These are phyloP conservation scores for Lophiostoma macrostomum DNA, from an alignment of 495 filamentous ascomycete genomes.

Conservation along the genomic window DNA sequence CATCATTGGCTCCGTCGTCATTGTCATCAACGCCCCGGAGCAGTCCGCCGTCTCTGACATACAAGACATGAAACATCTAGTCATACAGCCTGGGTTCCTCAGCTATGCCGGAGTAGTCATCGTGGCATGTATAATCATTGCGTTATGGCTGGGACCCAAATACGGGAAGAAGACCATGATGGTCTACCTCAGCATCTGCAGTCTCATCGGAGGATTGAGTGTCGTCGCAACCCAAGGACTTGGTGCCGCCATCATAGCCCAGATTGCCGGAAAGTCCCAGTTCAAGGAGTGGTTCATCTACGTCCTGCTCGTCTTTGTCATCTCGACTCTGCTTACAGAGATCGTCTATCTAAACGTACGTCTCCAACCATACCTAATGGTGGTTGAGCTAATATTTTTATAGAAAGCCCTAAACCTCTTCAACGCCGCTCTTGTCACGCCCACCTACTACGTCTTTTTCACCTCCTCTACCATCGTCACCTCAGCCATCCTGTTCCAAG, in stretches of 20 bases:
- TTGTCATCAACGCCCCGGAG: constrained; percentile 86
- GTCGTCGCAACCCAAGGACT: constrained; percentile 94
- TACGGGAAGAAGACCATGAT: constrained; percentile 98
- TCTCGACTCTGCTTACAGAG: constrained; percentile 82
- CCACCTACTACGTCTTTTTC: constrained; percentile 98
- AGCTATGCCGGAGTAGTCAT: constrained; percentile 82
- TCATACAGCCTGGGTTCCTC: constrained; percentile 83
- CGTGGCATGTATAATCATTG: constrained; percentile 64
- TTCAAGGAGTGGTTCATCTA: constrained; percentile 98
- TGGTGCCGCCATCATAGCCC: constrained; percentile 85
- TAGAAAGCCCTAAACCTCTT: constrained; percentile 99
- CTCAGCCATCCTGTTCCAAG: constrained; percentile 86
- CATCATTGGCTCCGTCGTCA: constrained; percentile 88
- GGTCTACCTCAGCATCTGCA: constrained; percentile 94
- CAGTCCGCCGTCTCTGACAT: constrained; percentile 83
- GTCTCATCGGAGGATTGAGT: constrained; percentile 87
- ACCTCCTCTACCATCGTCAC: constrained; percentile 92
- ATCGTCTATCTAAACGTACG: constrained; percentile 94
- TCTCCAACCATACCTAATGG: constrained; percentile 15
- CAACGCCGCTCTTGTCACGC: constrained; percentile 95
- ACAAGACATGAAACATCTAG: constrained; percentile 88
- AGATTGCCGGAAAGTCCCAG: constrained; percentile 74
- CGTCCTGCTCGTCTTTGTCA: constrained; percentile 85
- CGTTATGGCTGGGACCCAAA: constrained; percentile 79
- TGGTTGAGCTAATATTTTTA: constrained; percentile 34